A percentile compares a stretch with the other conserved stretches of the same genome.
Conservation (phyloP, 2,329 filamentous ascomycete genomes). For the Botrytis aclada region DNA sequence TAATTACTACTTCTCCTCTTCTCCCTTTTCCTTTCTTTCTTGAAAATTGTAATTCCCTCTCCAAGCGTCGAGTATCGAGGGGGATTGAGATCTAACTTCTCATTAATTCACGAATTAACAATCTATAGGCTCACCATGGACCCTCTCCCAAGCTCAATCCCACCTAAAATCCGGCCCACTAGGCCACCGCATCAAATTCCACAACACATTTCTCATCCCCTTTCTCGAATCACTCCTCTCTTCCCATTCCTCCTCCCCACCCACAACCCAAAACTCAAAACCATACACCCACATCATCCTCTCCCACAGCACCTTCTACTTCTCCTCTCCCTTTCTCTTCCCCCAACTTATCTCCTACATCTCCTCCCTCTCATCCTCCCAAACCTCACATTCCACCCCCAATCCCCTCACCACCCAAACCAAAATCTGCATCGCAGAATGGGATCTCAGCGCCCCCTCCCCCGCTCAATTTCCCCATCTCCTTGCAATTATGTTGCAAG, state of each 20-base stretch:
- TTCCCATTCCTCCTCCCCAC: constrained; percentile 39
- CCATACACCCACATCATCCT: constrained; percentile 48
- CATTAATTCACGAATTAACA: background rate
- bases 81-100: background rate
- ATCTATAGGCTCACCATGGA: constrained; percentile 44
- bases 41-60: too few species aligned
- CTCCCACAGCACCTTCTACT: constrained; percentile 54
- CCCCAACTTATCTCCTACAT: constrained; percentile 37
- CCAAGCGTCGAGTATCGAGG: background rate
- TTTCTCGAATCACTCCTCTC: background rate
- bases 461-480: constrained; percentile 47
- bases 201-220: constrained; percentile 30
- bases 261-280: constrained; percentile 30
- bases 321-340: constrained; percentile 42
- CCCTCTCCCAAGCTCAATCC: constrained; percentile 48
- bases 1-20: background rate
- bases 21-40: background rate
- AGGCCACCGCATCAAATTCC: constrained; percentile 45
- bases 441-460: constrained; percentile 43
- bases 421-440: constrained; percentile 47
- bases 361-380: background rate
- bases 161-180: constrained; percentile 43
- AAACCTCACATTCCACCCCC: constrained; percentile 31
- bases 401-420: constrained; percentile 17
- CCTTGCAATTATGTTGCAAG: constrained; percentile 48